These are phyloP conservation scores for Gamsiella multidivaricata DNA, from an alignment of 192 early-diverging fungal genomes.

Conservation along the genomic window DNA sequence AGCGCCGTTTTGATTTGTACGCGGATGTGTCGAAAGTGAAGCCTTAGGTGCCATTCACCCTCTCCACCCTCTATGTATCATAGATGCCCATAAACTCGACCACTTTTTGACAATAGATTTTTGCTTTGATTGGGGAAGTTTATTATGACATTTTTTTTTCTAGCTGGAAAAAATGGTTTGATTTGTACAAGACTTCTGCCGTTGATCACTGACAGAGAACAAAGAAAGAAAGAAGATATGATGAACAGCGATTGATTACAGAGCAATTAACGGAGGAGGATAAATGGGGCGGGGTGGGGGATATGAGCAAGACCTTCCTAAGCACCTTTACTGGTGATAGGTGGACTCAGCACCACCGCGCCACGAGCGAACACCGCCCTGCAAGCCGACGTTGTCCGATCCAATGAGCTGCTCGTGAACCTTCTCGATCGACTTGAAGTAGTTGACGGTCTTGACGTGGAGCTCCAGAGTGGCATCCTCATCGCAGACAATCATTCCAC, in stretches of 20 bases:
- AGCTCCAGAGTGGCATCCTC: constrained; percentile 90
- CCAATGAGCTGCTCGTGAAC: constrained; percentile 82
- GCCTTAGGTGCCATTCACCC: too few relatives aligned
- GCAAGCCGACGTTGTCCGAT: constrained; percentile 76
- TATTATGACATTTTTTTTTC: too few relatives aligned
- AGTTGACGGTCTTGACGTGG: constrained; percentile 90
- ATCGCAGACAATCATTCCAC: constrained; percentile 86
- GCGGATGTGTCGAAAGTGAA: constrained; percentile 70
- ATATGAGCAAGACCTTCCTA: background rate
- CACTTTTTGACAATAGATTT: too few relatives aligned
- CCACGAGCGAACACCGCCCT: constrained; percentile 64
- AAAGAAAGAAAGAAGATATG: background rate
- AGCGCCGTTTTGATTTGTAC: constrained; percentile 94
- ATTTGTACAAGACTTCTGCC: background rate
- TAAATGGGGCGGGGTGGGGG: background rate
- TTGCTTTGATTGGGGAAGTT: too few relatives aligned
- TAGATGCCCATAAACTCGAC: too few relatives aligned
- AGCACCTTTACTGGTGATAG: constrained; percentile 45
- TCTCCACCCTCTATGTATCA: too few relatives aligned
- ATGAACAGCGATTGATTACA: constrained; percentile 6
- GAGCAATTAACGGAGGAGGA: background rate
- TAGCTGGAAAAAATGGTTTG: background rate
- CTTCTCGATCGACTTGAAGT: constrained; percentile 90
- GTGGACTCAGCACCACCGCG: constrained; percentile 54
- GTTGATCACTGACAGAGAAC: background rate